Conservation (phyloP, 495 filamentous ascomycete genomes). For the Penicillium verhagenii region DNA sequence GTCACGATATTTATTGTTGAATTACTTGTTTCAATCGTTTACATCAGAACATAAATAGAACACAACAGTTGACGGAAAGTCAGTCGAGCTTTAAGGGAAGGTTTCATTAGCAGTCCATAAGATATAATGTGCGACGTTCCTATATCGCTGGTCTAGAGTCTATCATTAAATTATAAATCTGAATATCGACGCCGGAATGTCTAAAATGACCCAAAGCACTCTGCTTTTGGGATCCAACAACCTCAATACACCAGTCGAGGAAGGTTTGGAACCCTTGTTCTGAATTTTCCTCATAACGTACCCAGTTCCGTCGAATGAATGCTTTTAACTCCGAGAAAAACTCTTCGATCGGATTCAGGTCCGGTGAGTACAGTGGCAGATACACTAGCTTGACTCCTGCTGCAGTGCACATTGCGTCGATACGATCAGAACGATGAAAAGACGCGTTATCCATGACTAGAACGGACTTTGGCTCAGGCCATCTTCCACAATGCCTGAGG, state of each 20-base stretch:
- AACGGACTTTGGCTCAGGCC: neutral
- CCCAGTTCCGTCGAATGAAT: conserved; percentile 9
- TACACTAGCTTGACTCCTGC: conserved; percentile 9
- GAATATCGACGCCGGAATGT: conserved; percentile 2
- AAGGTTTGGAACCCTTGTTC: conserved; percentile 8
- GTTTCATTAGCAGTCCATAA: neutral
- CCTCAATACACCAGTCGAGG: conserved; percentile 8
- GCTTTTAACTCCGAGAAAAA: conserved; percentile 13
- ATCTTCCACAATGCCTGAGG: neutral
- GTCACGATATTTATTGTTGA: neutral
- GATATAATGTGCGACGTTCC: neutral
- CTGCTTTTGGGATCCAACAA: conserved; percentile 7
- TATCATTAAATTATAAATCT: no score
- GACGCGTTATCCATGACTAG: no score
- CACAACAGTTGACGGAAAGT: neutral
- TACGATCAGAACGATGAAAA: neutral
- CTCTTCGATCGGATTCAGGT: conserved; percentile 12
- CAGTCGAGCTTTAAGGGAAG: neutral
- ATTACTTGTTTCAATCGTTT: neutral
- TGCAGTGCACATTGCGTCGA: neutral
- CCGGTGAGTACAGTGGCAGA: conserved; percentile 8
- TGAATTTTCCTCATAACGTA: conserved; percentile 6
- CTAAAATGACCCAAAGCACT: conserved; percentile 12
- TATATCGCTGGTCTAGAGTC: neutral
- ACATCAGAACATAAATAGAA: neutral